Evolutionary conservation across 768 basidiomycete genomes (phyloP).

Genomic region (Tubosaeta sp.): DNA sequence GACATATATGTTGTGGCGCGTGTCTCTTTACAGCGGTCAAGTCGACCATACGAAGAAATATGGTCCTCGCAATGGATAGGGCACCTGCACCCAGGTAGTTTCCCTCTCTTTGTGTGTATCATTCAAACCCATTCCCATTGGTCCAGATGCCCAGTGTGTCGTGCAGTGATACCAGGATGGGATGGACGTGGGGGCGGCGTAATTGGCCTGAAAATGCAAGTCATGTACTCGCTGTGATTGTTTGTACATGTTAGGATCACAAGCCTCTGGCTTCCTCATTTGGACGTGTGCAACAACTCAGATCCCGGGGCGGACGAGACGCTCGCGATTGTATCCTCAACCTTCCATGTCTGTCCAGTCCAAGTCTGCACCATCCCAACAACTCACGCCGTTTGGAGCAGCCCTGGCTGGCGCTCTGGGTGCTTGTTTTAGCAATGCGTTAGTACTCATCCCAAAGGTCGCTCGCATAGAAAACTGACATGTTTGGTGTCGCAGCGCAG

Average conservation of each 20-base stretch:
- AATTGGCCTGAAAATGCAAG: constrained; percentile 49
- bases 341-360: constrained; percentile 36
- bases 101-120: not conserved
- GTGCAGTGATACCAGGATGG: constrained; percentile 63
- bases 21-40: constrained; percentile 75
- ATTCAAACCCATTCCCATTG: not conserved
- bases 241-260: constrained; percentile 23
- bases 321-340: not conserved
- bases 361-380: constrained; percentile 50
- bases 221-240: constrained; percentile 26
- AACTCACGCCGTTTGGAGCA: constrained; percentile 80
- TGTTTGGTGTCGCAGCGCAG: constrained; percentile 49
- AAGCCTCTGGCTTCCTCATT: constrained; percentile 1
- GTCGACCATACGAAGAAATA: constrained; percentile 50
- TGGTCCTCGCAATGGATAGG: constrained; percentile 29
- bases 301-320: too few relatives aligned
- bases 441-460: constrained; percentile 32
- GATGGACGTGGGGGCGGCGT: constrained; percentile 69
- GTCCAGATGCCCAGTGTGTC: constrained; percentile 64
- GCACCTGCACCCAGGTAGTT: constrained; percentile 39
- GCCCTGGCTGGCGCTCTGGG: constrained; percentile 92
- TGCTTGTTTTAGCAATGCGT: constrained; percentile 92
- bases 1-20: constrained; percentile 72
- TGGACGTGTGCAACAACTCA: not conserved
- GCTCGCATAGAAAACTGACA: constrained; percentile 5